A percentile compares a stretch with the other conserved stretches of the same genome.
phyloP scores from a whole-genome alignment of 306 rosid genomes.

The Amphicarpaea edgeworthii region DNA sequence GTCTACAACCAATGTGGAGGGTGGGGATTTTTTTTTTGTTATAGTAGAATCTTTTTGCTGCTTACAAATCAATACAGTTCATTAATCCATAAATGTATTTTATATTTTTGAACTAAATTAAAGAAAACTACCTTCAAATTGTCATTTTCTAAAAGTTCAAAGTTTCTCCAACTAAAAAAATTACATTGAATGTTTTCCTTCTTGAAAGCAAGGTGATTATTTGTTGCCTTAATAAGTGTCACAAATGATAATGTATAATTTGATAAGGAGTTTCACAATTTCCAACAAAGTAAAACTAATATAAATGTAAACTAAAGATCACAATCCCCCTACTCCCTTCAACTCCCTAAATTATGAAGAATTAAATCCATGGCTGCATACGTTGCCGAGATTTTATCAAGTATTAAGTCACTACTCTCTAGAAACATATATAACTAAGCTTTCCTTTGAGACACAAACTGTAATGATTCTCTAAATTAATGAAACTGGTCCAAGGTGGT shows the following conservation, averaged over 20 bases:
- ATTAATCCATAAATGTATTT: too few species aligned
- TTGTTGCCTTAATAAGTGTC: background rate
- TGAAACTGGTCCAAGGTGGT: slow-evolving; percentile 17
- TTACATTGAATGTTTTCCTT: slow-evolving; percentile 25
- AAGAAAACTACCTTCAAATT: too few species aligned
- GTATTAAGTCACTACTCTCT: background rate
- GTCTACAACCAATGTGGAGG: too few species aligned
- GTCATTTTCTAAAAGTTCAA: too few species aligned
- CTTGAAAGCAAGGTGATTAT: background rate
- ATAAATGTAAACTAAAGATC: background rate
- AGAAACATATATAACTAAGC: slow-evolving; percentile 2
- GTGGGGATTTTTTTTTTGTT: too few species aligned
- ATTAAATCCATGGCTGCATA: slow-evolving; percentile 10
- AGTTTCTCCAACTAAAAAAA: too few species aligned
- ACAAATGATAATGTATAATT: background rate
- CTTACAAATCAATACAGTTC: too few species aligned
- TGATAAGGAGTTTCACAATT: slow-evolving; percentile 22
- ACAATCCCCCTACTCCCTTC: background rate
- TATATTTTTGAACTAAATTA: too few species aligned
- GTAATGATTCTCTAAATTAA: slow-evolving; percentile 18
- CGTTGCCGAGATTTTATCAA: slow-evolving; percentile 14
- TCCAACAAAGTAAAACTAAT: background rate
- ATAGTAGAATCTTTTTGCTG: too few species aligned
- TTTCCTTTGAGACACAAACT: slow-evolving; percentile 21
- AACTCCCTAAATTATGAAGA: slow-evolving; percentile 5